phyloP scores from a whole-genome alignment of 495 filamentous ascomycete species.

The Hypoxylon lienhwacheense region DNA sequence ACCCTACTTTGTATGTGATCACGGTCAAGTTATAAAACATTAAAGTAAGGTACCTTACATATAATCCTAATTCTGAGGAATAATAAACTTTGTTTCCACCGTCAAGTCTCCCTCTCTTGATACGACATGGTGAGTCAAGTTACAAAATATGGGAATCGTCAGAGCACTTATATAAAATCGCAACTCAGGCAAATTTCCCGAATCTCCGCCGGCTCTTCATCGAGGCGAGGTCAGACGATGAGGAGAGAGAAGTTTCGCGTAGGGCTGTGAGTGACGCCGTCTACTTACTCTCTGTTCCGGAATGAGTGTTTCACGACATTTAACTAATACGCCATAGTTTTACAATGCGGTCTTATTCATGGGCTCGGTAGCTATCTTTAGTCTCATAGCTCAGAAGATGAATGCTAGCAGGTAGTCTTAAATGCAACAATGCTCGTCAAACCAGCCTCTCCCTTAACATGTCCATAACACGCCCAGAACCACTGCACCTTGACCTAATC shows the following conservation, averaged over 20 bases:
- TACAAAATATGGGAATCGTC: neutral
- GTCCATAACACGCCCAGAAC: neutral
- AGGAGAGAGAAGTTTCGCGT: slow-evolving; percentile 92
- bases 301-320: neutral
- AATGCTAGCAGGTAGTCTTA: slow-evolving; percentile 45
- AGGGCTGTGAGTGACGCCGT: slow-evolving; percentile 71
- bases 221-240: slow-evolving; percentile 87
- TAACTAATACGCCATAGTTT: slow-evolving; percentile 60
- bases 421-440: neutral
- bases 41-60: too few relatives aligned
- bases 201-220: slow-evolving; percentile 96
- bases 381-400: slow-evolving; percentile 77
- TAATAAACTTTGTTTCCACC: too few relatives aligned
- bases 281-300: neutral
- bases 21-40: too few relatives aligned
- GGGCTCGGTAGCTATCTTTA: slow-evolving; percentile 90
- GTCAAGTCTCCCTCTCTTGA: neutral
- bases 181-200: slow-evolving; percentile 74
- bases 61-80: neutral
- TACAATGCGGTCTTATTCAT: slow-evolving; percentile 97
- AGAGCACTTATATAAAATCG: neutral
- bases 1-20: neutral
- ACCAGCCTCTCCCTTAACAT: neutral
- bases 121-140: slow-evolving; percentile 28
- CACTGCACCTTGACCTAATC: neutral